phyloP scores from a whole-genome alignment of 2,329 filamentous ascomycete genomes.

The Fusarium sp. region DNA sequence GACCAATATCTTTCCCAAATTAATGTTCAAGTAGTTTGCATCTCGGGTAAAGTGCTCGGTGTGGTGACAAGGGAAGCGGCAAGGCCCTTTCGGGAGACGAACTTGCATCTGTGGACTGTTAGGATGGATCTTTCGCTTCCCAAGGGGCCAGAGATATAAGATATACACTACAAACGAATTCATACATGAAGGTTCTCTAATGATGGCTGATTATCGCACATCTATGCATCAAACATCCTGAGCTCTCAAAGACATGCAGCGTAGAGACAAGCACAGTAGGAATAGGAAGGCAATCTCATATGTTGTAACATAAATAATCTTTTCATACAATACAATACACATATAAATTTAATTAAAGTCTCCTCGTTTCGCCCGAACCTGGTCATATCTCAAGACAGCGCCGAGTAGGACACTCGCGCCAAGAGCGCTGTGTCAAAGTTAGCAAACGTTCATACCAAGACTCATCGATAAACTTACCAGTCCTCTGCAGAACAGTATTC shows the following conservation, averaged over 20 bases:
- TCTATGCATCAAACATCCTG: background rate
- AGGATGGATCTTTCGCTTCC: background rate
- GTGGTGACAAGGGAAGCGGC: background rate
- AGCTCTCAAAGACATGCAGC: background rate
- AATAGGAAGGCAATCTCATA: background rate
- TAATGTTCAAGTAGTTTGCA: background rate
- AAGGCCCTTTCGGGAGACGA: background rate
- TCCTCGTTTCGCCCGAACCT: background rate
- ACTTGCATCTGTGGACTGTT: background rate
- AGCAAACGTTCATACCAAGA: background rate
- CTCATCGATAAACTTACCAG: conserved; percentile 11
- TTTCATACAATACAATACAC: background rate
- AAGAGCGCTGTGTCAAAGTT: background rate
- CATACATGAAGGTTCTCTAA: background rate
- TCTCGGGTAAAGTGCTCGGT: background rate
- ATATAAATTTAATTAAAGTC: background rate
- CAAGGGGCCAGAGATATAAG: background rate
- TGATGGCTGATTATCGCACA: rapidly evolving
- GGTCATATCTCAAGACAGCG: background rate
- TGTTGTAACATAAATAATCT: background rate
- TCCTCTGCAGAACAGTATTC: conserved; percentile 42
- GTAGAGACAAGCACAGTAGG: background rate
- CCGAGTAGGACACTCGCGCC: background rate
- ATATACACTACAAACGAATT: background rate
- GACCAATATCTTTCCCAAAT: too few species aligned